Evolutionary conservation across 768 basidiomycete genomes (phyloP).

Genomic region (Lentinus brumalis): DNA sequence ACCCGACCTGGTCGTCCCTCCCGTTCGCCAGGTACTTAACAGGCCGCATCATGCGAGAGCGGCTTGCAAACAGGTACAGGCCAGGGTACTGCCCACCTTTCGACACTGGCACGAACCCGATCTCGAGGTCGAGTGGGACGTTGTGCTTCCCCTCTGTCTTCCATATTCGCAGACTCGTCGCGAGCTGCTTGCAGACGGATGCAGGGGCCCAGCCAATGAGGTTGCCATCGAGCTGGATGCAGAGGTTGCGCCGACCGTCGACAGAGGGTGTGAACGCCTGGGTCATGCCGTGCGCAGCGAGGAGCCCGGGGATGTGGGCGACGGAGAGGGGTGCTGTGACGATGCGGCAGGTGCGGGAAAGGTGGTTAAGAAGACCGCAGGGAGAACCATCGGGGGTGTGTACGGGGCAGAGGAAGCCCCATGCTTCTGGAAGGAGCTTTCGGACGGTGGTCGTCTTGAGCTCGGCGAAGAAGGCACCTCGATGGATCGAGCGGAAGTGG

Average conservation of each 20-base stretch:
- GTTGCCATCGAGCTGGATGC: conserved; percentile 93
- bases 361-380: conserved; percentile 96
- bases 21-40: conserved; percentile 90
- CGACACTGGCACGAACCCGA: conserved; percentile 82
- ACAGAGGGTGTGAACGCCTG: conserved; percentile 79
- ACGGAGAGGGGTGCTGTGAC: conserved; percentile 76
- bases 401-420: conserved; percentile 99
- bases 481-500: conserved; percentile 97
- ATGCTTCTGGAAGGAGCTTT: conserved; percentile 94
- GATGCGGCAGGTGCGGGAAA: conserved; percentile 91
- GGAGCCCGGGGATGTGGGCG: conserved; percentile 77
- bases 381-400: conserved; percentile 99
- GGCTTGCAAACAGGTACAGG: conserved; percentile 85
- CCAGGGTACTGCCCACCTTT: conserved; percentile 98
- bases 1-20: conserved; percentile 84
- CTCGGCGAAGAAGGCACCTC: conserved; percentile 98
- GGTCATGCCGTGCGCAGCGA: conserved; percentile 92
- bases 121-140: conserved; percentile 91
- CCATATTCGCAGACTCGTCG: conserved; percentile 86
- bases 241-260: conserved; percentile 80
- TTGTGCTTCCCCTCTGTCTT: conserved; percentile 86
- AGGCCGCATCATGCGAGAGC: conserved; percentile 96
- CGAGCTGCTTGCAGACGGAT: conserved; percentile 72
- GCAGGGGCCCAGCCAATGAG: conserved; percentile 93
- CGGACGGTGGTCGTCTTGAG: conserved; percentile 97